Conservation (phyloP, 1,284 basidiomycete genomes). For the Ganoderma boninense region DNA sequence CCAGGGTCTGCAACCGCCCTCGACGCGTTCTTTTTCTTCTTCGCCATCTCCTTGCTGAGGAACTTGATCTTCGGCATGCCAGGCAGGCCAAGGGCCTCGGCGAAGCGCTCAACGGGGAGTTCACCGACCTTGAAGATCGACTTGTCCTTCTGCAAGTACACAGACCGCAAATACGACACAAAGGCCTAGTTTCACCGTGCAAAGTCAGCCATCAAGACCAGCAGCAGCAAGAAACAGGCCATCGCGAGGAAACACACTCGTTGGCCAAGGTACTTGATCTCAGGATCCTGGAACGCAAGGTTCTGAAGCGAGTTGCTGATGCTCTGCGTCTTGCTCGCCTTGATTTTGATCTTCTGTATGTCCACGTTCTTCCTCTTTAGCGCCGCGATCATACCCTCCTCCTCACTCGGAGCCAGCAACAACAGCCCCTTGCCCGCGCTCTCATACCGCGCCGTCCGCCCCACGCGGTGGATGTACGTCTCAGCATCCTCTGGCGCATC, state of each 20-base stretch:
- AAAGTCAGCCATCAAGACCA: not conserved
- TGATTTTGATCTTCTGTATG: conserved; percentile 89
- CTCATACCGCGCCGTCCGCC: conserved; percentile 94
- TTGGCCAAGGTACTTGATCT: conserved; percentile 98
- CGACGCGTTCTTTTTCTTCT: conserved; percentile 79
- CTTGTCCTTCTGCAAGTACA: conserved; percentile 96
- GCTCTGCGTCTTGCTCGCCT: conserved; percentile 87
- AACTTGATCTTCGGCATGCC: conserved; percentile 98
- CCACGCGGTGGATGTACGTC: conserved; percentile 97
- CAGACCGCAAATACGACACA: conserved; percentile 94
- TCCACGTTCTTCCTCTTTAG: conserved; percentile 81
- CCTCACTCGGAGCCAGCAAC: conserved; percentile 90
- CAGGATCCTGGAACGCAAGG: conserved; percentile 94
- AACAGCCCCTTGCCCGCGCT: conserved; percentile 89
- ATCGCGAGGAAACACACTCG: conserved; percentile 60
- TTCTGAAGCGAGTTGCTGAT: conserved; percentile 92
- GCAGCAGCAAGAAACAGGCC: too few species aligned
- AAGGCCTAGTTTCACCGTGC: conserved; percentile 74
- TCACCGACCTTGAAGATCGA: conserved; percentile 88
- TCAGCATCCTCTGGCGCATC: conserved; percentile 98
- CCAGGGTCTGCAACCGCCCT: conserved; percentile 32
- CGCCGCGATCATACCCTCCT: conserved; percentile 85
- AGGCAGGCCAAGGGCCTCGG: conserved; percentile 91
- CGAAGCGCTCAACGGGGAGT: conserved; percentile 86
- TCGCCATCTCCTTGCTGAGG: conserved; percentile 75